These are phyloP conservation scores for Aleurites moluccanus DNA, from an alignment of 441 rosid genomes.

Conservation along the genomic window DNA sequence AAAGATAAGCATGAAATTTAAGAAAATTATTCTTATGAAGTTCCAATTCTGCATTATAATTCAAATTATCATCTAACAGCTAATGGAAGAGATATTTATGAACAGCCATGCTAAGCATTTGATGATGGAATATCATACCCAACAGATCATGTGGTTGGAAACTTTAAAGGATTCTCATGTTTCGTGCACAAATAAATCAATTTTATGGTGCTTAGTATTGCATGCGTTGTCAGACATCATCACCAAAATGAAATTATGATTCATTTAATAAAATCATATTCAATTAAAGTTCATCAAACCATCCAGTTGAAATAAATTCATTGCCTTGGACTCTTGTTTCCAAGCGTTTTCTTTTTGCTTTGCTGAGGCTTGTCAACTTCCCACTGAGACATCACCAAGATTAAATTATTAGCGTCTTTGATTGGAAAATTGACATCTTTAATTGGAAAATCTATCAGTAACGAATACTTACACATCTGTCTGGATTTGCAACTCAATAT, in stretches of 20 bases:
- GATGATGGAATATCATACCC: neutral
- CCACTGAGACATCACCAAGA: conserved; percentile 46
- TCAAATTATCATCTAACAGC: neutral
- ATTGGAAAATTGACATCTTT: conserved; percentile 18
- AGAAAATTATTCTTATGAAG: neutral
- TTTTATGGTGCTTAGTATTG: neutral
- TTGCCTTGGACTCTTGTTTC: conserved; percentile 82
- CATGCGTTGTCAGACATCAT: neutral
- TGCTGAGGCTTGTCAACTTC: conserved; percentile 53
- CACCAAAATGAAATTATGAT: neutral
- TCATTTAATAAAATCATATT: conserved; percentile 4
- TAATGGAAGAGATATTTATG: neutral
- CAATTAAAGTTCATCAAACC: conserved; percentile 13
- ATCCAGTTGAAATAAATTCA: conserved; percentile 4
- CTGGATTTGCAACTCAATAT: conserved; percentile 64
- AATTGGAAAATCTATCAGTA: conserved; percentile 23
- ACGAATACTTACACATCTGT: conserved; percentile 59
- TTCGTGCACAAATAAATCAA: neutral
- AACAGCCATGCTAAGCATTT: neutral
- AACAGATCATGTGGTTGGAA: neutral
- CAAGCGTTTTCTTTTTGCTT: conserved; percentile 68
- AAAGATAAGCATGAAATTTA: neutral
- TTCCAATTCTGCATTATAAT: neutral
- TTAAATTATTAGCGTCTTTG: conserved; percentile 11
- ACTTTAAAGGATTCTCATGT: neutral